Base-by-base conservation (phyloP, 164 flowering plant genomes). In the Stephania yunnanensis region DNA sequence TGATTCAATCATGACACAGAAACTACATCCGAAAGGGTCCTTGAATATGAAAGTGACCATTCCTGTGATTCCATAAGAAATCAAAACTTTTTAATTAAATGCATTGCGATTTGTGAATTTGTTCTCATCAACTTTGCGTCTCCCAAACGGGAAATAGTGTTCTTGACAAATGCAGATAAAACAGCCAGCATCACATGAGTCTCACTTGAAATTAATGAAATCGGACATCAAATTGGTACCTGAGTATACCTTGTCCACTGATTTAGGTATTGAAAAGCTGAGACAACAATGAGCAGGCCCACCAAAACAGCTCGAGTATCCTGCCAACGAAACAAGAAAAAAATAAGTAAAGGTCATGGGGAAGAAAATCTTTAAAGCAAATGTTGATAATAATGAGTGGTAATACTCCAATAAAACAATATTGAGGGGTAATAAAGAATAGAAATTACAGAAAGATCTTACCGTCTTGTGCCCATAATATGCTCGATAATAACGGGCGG, bases 391-490 rank as follows among this genome's bases (percentile, higher is more conserved):
- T 11, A 66, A 52, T 30, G 11, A 20, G 42, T 36, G 3, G 67
- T 10, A 64, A 48, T 68, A 19, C 22, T 25, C 25, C 25, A 0
- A 25, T 25, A 25, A 25, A 25, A 25, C 25, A 61, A 46, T 11
- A 66, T 45, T 30, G 11, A 20, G 42, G 2, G 3, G 67, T 10
- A 64, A 48, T 68, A 19, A 19, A 69, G 46, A 75, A 61, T 1
- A 17, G 70, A 63, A 77, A 69, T 29, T 65, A 15, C 45, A 46
- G 0, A 65, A 45, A n/a, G 69, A 46, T 71, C 95, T 92, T 75
- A 95, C 99, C 79, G 99, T 92, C 82, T 95, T 95, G 83, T 95
- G 93, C 74, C 94, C 98, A 80, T 91, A 95, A 79, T 95, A 92
- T 80, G 99, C 95, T 46, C 79, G 91, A 82, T 95, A 93, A 80